Evolutionary conservation across 805 yeast genomes (phyloP).

Genomic region (Saccharomycopsis malanga): DNA sequence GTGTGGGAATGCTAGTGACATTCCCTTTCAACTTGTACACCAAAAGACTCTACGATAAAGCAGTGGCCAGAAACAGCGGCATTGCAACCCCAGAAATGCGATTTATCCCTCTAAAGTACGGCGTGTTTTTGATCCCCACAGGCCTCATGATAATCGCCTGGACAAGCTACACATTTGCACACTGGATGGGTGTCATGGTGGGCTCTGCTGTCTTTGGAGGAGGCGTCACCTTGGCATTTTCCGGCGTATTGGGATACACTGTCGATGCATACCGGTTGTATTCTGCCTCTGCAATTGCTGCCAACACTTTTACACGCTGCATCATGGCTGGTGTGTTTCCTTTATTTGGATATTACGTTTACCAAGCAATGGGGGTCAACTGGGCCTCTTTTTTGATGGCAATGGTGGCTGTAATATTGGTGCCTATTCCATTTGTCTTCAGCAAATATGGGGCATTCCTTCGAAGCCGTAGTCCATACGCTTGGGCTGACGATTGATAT

Average conservation of each 20-base stretch:
- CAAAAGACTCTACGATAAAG: constrained; percentile 33
- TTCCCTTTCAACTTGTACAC: constrained; percentile 39
- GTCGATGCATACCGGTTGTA: constrained; percentile 64
- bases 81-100: constrained; percentile 56
- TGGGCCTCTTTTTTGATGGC: constrained; percentile 68
- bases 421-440: constrained; percentile 60
- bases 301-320: constrained; percentile 62
- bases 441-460: constrained; percentile 49
- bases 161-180: constrained; percentile 50
- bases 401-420: constrained; percentile 45
- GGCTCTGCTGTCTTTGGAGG: constrained; percentile 57
- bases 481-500: not conserved
- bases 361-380: constrained; percentile 50
- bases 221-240: constrained; percentile 58
- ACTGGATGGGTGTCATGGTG: constrained; percentile 57
- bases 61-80: constrained; percentile 41
- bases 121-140: constrained; percentile 47
- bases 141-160: constrained; percentile 70
- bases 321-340: constrained; percentile 66
- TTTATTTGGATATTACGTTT: constrained; percentile 53
- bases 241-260: constrained; percentile 57
- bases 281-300: constrained; percentile 63
- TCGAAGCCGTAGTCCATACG: constrained; percentile 26
- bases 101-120: constrained; percentile 42
- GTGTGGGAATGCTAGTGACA: constrained; percentile 48